phyloP scores from a whole-genome alignment of 352 stramenopile genomes.

The Pythium apleroticum region DNA sequence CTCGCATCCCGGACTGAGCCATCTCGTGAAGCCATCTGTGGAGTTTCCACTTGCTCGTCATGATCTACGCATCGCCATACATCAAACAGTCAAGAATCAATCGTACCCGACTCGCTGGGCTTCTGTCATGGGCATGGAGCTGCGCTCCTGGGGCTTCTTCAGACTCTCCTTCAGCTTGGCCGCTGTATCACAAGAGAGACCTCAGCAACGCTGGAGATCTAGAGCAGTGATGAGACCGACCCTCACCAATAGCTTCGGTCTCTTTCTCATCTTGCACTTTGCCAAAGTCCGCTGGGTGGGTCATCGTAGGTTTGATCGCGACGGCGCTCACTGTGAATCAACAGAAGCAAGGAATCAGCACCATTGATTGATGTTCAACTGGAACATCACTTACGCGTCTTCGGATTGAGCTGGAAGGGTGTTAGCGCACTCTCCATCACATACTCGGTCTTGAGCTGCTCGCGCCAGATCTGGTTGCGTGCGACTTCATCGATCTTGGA shows the following conservation, averaged over 20 bases:
- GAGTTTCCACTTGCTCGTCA: too few relatives aligned
- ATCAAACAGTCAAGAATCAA: too few relatives aligned
- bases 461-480: constrained; percentile 88
- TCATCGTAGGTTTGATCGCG: constrained; percentile 73
- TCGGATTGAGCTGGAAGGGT: constrained; percentile 84
- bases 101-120: constrained; percentile 65
- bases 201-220: background rate
- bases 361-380: background rate
- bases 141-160: constrained; percentile 69
- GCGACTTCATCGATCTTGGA: constrained; percentile 86
- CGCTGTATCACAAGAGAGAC: constrained; percentile 14
- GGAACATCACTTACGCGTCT: constrained; percentile 47
- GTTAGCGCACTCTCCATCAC: constrained; percentile 71
- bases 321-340: constrained; percentile 63
- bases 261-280: constrained; percentile 53
- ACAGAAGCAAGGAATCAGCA: background rate
- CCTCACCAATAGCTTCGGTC: constrained; percentile 50
- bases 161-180: constrained; percentile 63
- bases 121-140: constrained; percentile 69
- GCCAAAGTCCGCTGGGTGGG: constrained; percentile 71
- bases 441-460: constrained; percentile 85
- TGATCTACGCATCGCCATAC: too few relatives aligned
- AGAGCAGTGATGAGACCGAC: too few relatives aligned
- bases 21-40: constrained; percentile 76
- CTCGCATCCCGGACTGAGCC: constrained; percentile 60